Base-by-base conservation (phyloP, 1,284 basidiomycete genomes). In the Pseudozyma flocculosa region DNA sequence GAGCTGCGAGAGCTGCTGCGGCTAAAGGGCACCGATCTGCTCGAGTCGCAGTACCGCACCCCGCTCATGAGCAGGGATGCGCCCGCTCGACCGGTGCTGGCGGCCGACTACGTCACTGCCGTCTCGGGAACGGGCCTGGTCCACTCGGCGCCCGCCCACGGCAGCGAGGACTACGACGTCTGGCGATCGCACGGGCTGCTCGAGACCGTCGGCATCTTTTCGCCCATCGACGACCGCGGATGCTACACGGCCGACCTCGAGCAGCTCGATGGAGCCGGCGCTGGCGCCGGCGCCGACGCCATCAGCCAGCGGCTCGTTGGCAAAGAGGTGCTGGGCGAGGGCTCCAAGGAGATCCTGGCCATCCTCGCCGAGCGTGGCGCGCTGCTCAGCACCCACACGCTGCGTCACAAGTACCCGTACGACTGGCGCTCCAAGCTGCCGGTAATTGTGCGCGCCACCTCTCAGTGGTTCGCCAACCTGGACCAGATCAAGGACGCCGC, bases 351-450 rank as follows among this genome's bases (percentile, higher is more conserved):
- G 29, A 73, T 93, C 14, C 78, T 97, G 45, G 80, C 83, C 54
- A 54, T 72, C 11, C 51, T 77, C 14, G 79, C 83, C 45, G 74
- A 82, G n/a, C 53, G 70, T 1, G 85, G 83, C 2, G 81, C 80
- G 0, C 77, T 90, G 26, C 86, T 86, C 53, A 81, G 88, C 47
- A 83, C 90, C 72, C 56, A 64, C n/a, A 82, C 82, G 59, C 84
- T 91, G 68, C 85, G 85, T 63, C 95, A 98, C 80, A 85, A 87
- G 44, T 98, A 96, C 77, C 93, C 95, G 0, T 93, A 92, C 75
- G 94, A 99, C 76, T 98, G 94, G 94, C 89, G 91, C 77, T 94
- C 94, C 1, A 87, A 93, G 69, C 82, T 90, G 73, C 94, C 94
- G 0, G 86, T 97, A 67, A 92, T 99, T 59, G 85, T 91, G 45